Conservation (phyloP, 1,284 basidiomycete species). For the Ganoderma leucocontextum region DNA sequence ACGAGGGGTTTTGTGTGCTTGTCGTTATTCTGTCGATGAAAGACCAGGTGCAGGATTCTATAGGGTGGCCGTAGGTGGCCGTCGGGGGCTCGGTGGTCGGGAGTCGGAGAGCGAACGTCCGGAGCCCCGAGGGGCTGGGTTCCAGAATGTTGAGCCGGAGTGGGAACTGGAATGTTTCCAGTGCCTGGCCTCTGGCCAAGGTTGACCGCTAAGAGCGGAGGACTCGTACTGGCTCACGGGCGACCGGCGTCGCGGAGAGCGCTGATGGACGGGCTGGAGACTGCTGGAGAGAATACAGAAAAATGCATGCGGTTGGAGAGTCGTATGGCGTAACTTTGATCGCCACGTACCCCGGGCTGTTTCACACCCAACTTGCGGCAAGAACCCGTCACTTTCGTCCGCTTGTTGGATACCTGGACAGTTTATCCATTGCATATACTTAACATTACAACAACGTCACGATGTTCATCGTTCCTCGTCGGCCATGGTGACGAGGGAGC, state of each 20-base stretch:
- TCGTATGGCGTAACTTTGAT: not conserved
- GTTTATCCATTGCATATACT: not conserved
- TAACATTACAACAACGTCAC: too few species aligned
- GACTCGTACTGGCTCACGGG: too few species aligned
- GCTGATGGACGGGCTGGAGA: not conserved
- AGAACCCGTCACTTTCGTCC: not conserved
- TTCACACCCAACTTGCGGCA: not conserved
- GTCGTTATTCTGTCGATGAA: not conserved
- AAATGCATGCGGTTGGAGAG: not conserved
- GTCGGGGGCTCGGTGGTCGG: not conserved
- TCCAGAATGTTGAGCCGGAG: not conserved
- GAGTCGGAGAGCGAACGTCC: not conserved
- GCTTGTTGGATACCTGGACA: not conserved
- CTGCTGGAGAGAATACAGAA: not conserved
- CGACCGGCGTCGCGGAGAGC: not conserved
- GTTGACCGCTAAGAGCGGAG: too few species aligned
- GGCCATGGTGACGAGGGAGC: not conserved
- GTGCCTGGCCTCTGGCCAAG: not conserved
- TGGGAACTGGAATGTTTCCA: too few species aligned
- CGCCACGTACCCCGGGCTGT: not conserved
- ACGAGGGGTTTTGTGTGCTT: not conserved
- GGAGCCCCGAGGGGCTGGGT: not conserved
- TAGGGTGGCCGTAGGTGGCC: not conserved
- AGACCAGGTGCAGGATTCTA: not conserved
- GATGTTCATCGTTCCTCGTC: too few species aligned